Conservation (phyloP, 2,329 filamentous ascomycete genomes). For the Gaeumannomyces sp. region DNA sequence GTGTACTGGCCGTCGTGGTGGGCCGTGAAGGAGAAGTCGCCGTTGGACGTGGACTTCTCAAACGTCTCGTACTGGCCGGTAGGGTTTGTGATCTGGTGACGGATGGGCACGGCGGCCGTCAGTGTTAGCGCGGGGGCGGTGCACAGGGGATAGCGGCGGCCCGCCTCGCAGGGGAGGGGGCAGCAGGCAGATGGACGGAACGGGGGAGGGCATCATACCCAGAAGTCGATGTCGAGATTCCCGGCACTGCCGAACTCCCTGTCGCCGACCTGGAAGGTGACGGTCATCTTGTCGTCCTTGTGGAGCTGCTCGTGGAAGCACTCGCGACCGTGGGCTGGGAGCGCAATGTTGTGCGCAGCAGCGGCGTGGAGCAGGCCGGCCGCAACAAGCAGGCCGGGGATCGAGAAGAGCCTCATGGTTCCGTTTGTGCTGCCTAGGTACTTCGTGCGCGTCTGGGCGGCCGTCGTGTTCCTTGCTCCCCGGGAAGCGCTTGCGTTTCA, state of each 20-base stretch:
- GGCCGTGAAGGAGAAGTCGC: slow-evolving; percentile 89
- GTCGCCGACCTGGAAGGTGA: slow-evolving; percentile 97
- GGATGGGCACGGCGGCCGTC: not conserved
- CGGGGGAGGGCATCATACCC: slow-evolving; percentile 56
- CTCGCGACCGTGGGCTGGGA: slow-evolving; percentile 87
- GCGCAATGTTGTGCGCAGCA: slow-evolving; percentile 89
- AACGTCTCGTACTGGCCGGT: slow-evolving; percentile 68
- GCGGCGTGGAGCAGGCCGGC: slow-evolving; percentile 54
- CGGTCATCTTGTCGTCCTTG: slow-evolving; percentile 94
- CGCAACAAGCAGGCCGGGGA: slow-evolving; percentile 33
- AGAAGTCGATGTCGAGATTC: slow-evolving; percentile 96
- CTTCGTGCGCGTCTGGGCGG: not conserved
- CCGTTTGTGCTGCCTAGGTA: not conserved
- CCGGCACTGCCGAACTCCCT: slow-evolving; percentile 91
- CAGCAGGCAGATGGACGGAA: too few species aligned
- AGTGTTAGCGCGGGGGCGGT: too few species aligned
- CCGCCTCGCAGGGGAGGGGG: too few species aligned
- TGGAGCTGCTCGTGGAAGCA: slow-evolving; percentile 96
- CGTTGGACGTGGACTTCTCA: slow-evolving; percentile 75
- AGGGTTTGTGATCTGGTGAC: slow-evolving; percentile 68
- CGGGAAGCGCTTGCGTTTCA: too few species aligned
- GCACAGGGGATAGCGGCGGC: not conserved
- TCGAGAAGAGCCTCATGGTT: slow-evolving; percentile 37
- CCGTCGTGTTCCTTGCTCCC: too few species aligned
- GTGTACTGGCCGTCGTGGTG: slow-evolving; percentile 78